Evolutionary conservation across 1,284 basidiomycete species (phyloP).

Genomic region (Ceratobasidium theobromae): DNA sequence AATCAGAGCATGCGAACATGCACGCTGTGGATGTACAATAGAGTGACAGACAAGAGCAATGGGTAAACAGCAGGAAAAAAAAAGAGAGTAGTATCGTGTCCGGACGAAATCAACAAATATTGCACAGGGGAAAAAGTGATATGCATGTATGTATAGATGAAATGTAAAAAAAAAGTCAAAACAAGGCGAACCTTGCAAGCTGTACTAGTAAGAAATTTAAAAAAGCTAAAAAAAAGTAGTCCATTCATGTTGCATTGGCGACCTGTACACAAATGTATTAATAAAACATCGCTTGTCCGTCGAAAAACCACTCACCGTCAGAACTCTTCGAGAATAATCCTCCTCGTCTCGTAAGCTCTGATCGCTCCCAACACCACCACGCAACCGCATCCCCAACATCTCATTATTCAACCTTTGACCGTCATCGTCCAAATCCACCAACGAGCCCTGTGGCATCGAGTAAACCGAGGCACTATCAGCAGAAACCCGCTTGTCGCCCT

Average conservation of each 20-base stretch:
- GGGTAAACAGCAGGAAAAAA: no score
- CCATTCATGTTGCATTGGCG: conserved; percentile 28
- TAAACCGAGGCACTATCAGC: conserved; percentile 26
- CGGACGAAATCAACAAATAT: conserved; percentile 19
- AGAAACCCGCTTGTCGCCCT: not conserved
- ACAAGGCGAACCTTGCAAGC: not conserved
- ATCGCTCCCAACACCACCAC: conserved; percentile 31
- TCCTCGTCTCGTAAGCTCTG: conserved; percentile 30
- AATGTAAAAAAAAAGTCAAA: not conserved
- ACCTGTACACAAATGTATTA: conserved; percentile 15
- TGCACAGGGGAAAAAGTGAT: not conserved
- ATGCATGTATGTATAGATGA: conserved; percentile 14
- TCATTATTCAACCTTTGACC: conserved; percentile 16
- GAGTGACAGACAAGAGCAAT: not conserved
- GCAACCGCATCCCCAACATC: conserved; percentile 21
- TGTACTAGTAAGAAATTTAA: not conserved
- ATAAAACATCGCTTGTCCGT: not conserved
- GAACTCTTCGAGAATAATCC: conserved; percentile 33
- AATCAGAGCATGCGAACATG: conserved; percentile 17
- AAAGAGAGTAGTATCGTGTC: conserved; percentile 10
- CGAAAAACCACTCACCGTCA: conserved; percentile 21
- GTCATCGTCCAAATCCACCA: not conserved
- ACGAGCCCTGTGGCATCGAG: conserved; percentile 7
- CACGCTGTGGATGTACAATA: conserved; percentile 14
- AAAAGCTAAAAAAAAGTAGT: conserved; percentile 1